These are phyloP conservation scores for Pleomassaria siparia DNA, from an alignment of 2,329 filamentous ascomycete species.

Conservation along the genomic window DNA sequence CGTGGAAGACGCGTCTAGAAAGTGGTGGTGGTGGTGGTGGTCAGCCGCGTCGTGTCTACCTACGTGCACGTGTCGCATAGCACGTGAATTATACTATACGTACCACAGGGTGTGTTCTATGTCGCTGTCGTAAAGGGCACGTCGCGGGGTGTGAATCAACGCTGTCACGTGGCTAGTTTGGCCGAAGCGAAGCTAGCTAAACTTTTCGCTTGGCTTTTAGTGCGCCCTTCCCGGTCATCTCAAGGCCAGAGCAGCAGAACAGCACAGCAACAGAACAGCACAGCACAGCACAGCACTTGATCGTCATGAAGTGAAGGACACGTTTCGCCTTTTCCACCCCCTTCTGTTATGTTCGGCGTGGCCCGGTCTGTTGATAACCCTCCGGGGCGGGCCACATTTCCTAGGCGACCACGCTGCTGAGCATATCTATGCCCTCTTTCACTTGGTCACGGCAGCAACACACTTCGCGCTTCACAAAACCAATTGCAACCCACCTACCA, in stretches of 20 bases:
- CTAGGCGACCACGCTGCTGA: constrained; percentile 4
- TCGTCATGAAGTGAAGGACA: constrained; percentile 18
- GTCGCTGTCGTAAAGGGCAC: background rate
- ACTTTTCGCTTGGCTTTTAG: constrained; percentile 3
- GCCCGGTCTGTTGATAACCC: constrained; percentile 19
- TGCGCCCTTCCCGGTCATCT: constrained; percentile 26
- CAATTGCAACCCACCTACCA: background rate
- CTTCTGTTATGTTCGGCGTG: constrained; percentile 35
- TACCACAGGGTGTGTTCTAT: background rate
- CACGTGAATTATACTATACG: background rate
- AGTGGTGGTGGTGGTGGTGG: background rate
- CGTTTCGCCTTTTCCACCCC: constrained; percentile 30
- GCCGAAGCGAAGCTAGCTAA: background rate
- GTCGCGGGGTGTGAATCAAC: constrained; percentile 17
- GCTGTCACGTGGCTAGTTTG: constrained; percentile 22
- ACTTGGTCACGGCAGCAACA: background rate
- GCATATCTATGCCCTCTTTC: too few species aligned
- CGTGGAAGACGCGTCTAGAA: background rate
- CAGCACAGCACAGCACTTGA: constrained; percentile 7
- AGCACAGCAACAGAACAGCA: too few species aligned
- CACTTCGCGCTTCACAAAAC: background rate
- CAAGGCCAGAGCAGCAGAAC: too few species aligned
- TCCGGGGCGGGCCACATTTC: constrained; percentile 22
- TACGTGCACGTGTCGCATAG: constrained; percentile 1
- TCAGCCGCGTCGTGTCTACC: background rate